Evolutionary conservation across 768 basidiomycete genomes (phyloP), one percentile per base, ranked within the genome.

Genomic region (Tricholomella constricta): DNA sequence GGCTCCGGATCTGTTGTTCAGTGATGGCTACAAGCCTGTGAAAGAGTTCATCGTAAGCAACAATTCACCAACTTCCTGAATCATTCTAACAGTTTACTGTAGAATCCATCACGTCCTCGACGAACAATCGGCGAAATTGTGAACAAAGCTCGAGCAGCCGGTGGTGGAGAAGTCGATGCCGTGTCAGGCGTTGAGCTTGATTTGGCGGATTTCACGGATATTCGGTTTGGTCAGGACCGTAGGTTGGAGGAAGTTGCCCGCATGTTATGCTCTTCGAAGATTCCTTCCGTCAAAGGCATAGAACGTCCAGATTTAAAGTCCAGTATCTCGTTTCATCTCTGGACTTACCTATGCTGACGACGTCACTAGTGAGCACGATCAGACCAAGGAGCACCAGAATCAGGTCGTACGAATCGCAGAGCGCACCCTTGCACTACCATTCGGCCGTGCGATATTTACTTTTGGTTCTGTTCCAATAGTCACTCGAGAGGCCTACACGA

Each of bases 361-460:
- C 44, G 12, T 52, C 50, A 36, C 27, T 51, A 96, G 93, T 56
- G 96, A 98, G 59, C 86, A 88, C 55, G 94, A 98, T 42, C 85
- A 92, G 58, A 80, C 85, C 9, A 87, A 89, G 58, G 91, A 94
- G 59, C 88, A 96, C 44, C 91, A 96, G 62, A 79, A 78, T 37
- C 84, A 91, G 55, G 88, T 91, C 3, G 72, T 88, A 26, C 83
- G 89, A 9, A 83, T 96, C 31, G 88, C 90, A 14, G 88, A 92
- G 61, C 80, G 95, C 31, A 98, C 94, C 0, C 77, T 97, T n/a
- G 87, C 96, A 2, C 74, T 97, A 27, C 86, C 95, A 0, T 83
- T 93, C 55, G 97, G 97, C 8, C 81, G 92, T 52, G 94, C 91
- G 0, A 85, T 97, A 77, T 96, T 94, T 66, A 93, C 90, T 1